Conservation (phyloP, 257 asterid genomes). For the Plantago major region DNA sequence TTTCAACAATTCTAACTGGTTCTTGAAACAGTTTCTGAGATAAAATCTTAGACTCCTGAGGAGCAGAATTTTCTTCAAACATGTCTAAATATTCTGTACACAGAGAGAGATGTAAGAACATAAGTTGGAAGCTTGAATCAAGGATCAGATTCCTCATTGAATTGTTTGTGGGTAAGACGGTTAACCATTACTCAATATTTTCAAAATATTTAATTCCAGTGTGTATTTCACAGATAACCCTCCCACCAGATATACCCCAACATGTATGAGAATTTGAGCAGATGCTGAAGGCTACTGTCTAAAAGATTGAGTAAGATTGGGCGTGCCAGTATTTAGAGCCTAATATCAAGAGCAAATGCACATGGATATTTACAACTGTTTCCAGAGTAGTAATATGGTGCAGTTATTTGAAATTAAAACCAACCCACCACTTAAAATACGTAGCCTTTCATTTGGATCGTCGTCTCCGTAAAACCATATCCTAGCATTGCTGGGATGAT, state of each 20-base stretch:
- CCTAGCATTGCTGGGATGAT: constrained; percentile 96
- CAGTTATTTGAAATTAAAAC: constrained; percentile 10
- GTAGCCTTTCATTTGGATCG: constrained; percentile 82
- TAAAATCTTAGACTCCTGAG: constrained; percentile 65
- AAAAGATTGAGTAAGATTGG: constrained; percentile 2
- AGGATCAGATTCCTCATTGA: too few relatives aligned
- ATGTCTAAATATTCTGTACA: constrained; percentile 67
- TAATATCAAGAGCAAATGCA: neutral
- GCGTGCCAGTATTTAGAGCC: constrained; percentile 9
- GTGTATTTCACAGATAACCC: constrained; percentile 1
- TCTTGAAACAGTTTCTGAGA: constrained; percentile 69
- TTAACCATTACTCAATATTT: too few relatives aligned
- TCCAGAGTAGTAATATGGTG: neutral
- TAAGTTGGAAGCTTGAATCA: constrained; percentile 7
- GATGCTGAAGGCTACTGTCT: constrained; percentile 1
- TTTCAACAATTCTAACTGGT: constrained; percentile 84
- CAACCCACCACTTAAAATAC: constrained; percentile 70
- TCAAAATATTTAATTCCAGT: too few relatives aligned
- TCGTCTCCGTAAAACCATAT: constrained; percentile 99
- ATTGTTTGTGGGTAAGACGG: too few relatives aligned
- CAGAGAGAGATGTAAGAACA: constrained; percentile 23
- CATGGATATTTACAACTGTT: constrained; percentile 2
- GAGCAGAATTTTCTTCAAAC: constrained; percentile 89
- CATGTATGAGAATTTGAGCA: constrained; percentile 1
- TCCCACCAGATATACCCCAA: constrained; percentile 10